Evolutionary conservation across 345 rosid species (phyloP).

Genomic region (Rubroshorea leprosula): DNA sequence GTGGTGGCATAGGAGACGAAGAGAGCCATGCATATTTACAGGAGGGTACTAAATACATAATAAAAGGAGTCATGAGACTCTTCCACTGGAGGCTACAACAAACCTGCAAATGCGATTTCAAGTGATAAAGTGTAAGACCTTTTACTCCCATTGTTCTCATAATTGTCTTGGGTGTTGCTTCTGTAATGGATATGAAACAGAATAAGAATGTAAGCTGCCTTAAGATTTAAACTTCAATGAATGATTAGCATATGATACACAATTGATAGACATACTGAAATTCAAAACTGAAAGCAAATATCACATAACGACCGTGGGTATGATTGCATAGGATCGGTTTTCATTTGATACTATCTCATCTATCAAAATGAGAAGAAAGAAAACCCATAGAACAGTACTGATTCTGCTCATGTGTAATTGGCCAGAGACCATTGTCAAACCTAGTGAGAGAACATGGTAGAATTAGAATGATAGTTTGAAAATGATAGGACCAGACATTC

Average conservation of each 20-base stretch:
- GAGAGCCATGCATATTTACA: background rate
- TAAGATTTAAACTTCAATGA: background rate
- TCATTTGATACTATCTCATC: too few species aligned
- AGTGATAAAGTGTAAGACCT: slow-evolving; percentile 85
- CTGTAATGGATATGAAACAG: slow-evolving; percentile 30
- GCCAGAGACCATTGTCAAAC: too few species aligned
- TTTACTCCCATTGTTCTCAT: slow-evolving; percentile 93
- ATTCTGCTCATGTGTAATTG: too few species aligned
- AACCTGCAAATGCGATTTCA: slow-evolving; percentile 95
- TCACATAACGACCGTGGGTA: too few species aligned
- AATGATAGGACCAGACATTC: too few species aligned
- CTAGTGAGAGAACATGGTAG: too few species aligned
- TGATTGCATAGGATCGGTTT: too few species aligned
- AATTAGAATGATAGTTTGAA: too few species aligned
- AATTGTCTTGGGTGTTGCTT: slow-evolving; percentile 90
- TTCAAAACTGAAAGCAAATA: too few species aligned
- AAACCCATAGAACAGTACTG: too few species aligned
- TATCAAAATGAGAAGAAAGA: too few species aligned
- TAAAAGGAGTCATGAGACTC: too few species aligned
- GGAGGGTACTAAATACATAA: background rate
- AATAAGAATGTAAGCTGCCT: background rate
- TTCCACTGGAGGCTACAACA: background rate
- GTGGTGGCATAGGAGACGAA: background rate
- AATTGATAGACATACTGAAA: background rate
- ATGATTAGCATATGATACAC: background rate